Evolutionary conservation across 495 filamentous ascomycete genomes (phyloP).

Genomic region (Penicillium argentinense): DNA sequence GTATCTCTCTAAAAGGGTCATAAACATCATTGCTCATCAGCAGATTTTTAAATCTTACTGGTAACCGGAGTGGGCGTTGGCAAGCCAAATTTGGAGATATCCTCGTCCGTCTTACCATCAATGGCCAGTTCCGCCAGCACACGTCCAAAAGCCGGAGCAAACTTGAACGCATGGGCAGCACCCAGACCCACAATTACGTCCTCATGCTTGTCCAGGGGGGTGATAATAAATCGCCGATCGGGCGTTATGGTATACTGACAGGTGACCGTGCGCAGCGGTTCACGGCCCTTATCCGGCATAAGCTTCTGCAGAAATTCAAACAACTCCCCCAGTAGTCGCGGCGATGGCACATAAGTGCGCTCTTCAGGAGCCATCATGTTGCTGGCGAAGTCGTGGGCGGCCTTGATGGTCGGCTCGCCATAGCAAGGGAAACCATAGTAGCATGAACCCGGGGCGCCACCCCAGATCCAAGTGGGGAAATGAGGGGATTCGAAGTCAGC

Average conservation of each 20-base stretch:
- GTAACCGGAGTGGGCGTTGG: slow-evolving; percentile 4
- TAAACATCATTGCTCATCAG: not conserved
- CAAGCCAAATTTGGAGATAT: slow-evolving; percentile 28
- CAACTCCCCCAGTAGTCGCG: slow-evolving; percentile 21
- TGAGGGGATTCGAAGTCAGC: slow-evolving; percentile 14
- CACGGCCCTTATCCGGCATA: slow-evolving; percentile 25
- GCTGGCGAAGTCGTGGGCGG: slow-evolving; percentile 24
- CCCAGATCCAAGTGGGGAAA: slow-evolving; percentile 32
- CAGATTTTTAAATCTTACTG: slow-evolving; percentile 9
- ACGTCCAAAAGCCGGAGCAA: slow-evolving; percentile 31
- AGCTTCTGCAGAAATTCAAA: slow-evolving; percentile 17
- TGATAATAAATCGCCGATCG: slow-evolving; percentile 30
- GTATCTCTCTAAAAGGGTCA: not conserved
- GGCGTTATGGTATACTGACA: slow-evolving; percentile 32
- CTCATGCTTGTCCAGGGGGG: slow-evolving; percentile 20
- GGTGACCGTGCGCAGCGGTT: slow-evolving; percentile 28
- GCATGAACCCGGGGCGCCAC: slow-evolving; percentile 14
- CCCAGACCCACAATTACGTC: slow-evolving; percentile 30
- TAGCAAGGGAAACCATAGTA: slow-evolving; percentile 31
- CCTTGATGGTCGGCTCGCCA: slow-evolving; percentile 35
- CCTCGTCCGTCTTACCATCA: slow-evolving; percentile 28
- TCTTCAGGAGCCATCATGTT: slow-evolving; percentile 32
- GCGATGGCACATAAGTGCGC: slow-evolving; percentile 28
- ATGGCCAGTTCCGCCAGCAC: slow-evolving; percentile 29
- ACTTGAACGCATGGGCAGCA: slow-evolving; percentile 34